Evolutionary conservation across 345 rosid species (phyloP), one percentile per base, ranked within the genome.

Genomic region (Erysimum cheiranthoides): DNA sequence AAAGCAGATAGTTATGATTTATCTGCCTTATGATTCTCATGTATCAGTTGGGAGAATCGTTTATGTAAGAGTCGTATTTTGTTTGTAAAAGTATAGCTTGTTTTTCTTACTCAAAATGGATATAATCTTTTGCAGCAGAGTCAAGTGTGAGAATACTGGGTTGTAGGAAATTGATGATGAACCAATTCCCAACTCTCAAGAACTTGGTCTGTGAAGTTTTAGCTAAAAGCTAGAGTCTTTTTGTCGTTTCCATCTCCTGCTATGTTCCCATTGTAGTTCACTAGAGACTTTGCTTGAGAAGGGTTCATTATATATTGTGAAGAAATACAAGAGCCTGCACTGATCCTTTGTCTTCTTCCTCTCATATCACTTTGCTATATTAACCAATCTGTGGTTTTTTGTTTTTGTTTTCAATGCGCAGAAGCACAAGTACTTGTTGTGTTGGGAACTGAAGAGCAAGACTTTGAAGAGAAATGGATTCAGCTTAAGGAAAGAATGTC

Each of bases 401-500:
- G 79, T 47, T 68, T 65, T 40, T 75, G 13, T 78, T 59, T 63
- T 46, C 1, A 34, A 60, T 25, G 74, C 36, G 25, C 1, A 54
- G 79, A 66, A 58, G 56, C 79, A 64, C 49, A 21, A 39, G 75
- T 25, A n/a, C 65, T 68, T 31, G 13, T 63, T 76, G 63, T 56
- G 6, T 57, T 25, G 14, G 59, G 60, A 13, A 68, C 75, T 31
- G 66, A 77, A 47, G 87, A 85, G 60, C 79, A 46, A 68, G 78
- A 60, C 46, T 36, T 51, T 14, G 38, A 32, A 17, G 82, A 88
- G 77, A 93, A 84, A 73, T 56, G 80, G n/a, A 62, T 32, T 35
- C 65, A 84, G 80, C 73, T 93, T 13, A 82, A 81, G 68, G 87
- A 86, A 10, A 84, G 78, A 81, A 73, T 82, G 12, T 80, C 84